Conservation (phyloP, 176 grass and related monocot species). For the Tillandsia leiboldiana region DNA sequence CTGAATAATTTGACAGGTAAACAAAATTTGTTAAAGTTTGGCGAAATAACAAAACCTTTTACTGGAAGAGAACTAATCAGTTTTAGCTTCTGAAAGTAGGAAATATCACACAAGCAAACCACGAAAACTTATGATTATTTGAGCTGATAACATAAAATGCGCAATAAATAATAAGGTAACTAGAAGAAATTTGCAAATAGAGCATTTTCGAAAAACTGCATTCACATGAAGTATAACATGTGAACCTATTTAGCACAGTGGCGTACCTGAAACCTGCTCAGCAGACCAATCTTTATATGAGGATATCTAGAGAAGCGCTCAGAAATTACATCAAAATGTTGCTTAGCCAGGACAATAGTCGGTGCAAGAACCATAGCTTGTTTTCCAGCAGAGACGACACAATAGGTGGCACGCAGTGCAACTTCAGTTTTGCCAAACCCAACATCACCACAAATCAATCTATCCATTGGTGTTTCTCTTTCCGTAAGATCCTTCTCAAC, state of each 20-base stretch:
- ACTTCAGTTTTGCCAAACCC: slow-evolving; percentile 98
- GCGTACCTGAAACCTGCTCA: slow-evolving; percentile 79
- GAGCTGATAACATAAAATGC: not conserved
- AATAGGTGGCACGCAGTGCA: slow-evolving; percentile 81
- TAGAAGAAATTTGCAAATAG: not conserved
- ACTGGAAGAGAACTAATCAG: too few species aligned
- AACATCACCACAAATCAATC: slow-evolving; percentile 96
- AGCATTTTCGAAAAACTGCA: slow-evolving; percentile 1
- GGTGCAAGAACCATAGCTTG: slow-evolving; percentile 97
- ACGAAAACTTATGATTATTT: not conserved
- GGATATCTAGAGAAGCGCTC: slow-evolving; percentile 79
- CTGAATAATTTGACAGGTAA: too few species aligned
- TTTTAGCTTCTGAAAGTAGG: too few species aligned
- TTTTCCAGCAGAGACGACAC: slow-evolving; percentile 64
- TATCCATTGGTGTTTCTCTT: slow-evolving; percentile 95
- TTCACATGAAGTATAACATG: not conserved
- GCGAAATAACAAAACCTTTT: too few species aligned
- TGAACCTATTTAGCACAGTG: slow-evolving; percentile 6
- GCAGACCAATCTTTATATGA: slow-evolving; percentile 68
- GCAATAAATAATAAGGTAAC: not conserved
- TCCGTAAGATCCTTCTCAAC: slow-evolving; percentile 88
- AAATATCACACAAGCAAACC: not conserved
- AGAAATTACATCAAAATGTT: slow-evolving; percentile 83
- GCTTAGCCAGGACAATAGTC: slow-evolving; percentile 78
- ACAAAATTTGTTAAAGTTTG: too few species aligned